Base-by-base conservation (phyloP, 1,284 basidiomycete genomes). In the Marasmius fiardii region DNA sequence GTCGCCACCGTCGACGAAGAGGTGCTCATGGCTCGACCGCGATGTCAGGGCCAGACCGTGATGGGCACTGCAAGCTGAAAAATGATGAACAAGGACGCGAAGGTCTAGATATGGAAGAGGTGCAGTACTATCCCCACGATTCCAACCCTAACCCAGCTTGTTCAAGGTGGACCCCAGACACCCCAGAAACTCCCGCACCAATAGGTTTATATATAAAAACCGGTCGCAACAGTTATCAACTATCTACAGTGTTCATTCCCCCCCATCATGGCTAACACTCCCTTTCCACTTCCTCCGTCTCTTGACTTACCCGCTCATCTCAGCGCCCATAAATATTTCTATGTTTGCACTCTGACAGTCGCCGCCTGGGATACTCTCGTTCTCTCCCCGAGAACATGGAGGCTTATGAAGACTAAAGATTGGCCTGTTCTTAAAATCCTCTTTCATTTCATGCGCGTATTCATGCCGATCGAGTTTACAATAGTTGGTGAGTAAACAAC, bases 341-440 rank as follows among this genome's bases (percentile, higher is more conserved):
- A 88, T 53, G 90, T 92, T 57, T 92, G 90, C 74, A 90, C 90
- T 0, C 80, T 92, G 57, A 92, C 90, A 50, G 88, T 92, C 54
- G 87, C 90, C 0, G 90, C 90, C 10, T 92, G 90, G 90, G 90
- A 92, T 64, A 85, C 89, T 33, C 82, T 92, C 61, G 90, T 92
- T 21, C 79, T 92, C 44, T 86, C 84, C 5, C 90, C 90, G 0
- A 74, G 90, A 50, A 85, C 85, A 53, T 92, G 85, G 81, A 80
- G 85, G 41, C 80, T 92, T 54, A 69, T 84, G 61, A 82, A 79
- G 65, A 74, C 77, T n/a, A 74, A 77, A 43, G 83, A 82, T 62
- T 92, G 90, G 90, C 89, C 90, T 0, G 68, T 78, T 0, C 81
- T 92, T 66, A 92, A 92, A 70, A 69, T 84, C 41, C 72, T 90